These are phyloP conservation scores for Daedaleopsis nitida DNA, from an alignment of 768 basidiomycete genomes.

Conservation along the genomic window DNA sequence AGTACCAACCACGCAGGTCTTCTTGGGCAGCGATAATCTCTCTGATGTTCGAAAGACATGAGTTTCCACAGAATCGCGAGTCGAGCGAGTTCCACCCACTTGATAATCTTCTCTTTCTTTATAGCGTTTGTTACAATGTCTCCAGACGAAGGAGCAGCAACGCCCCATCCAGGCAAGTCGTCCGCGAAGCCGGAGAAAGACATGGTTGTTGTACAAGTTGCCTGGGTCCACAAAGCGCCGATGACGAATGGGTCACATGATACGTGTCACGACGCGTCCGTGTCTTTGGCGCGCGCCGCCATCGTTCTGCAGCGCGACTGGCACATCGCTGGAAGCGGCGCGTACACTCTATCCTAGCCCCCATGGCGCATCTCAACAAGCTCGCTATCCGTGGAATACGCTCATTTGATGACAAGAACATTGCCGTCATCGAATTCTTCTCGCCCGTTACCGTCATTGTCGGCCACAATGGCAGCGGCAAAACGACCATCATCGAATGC, in stretches of 20 bases:
- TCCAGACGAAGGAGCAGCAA: conserved; percentile 32
- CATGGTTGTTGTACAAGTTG: conserved; percentile 9
- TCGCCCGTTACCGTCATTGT: conserved; percentile 98
- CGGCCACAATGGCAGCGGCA: conserved; percentile 97
- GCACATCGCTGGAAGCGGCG: neutral
- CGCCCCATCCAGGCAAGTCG: conserved; percentile 26
- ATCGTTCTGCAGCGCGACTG: neutral
- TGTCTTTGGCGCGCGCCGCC: neutral
- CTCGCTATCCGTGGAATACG: conserved; percentile 93
- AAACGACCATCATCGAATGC: conserved; percentile 99
- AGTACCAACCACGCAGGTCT: conserved; percentile 67
- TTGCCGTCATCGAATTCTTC: conserved; percentile 95
- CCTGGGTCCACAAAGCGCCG: neutral
- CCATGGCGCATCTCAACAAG: conserved; percentile 86
- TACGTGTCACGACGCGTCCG: conserved; percentile 5
- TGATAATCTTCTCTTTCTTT: conserved; percentile 74
- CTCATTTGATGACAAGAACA: conserved; percentile 94
- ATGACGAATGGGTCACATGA: neutral
- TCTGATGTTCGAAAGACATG: conserved; percentile 39
- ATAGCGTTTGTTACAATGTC: conserved; percentile 79
- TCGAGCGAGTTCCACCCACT: conserved; percentile 48
- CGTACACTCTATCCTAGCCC: neutral
- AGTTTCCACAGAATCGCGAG: neutral
- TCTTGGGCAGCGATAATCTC: conserved; percentile 77
- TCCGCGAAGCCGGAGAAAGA: conserved; percentile 22